phyloP scores from a whole-genome alignment of 805 yeast genomes.

The Hagleromyces aurorensis region DNA sequence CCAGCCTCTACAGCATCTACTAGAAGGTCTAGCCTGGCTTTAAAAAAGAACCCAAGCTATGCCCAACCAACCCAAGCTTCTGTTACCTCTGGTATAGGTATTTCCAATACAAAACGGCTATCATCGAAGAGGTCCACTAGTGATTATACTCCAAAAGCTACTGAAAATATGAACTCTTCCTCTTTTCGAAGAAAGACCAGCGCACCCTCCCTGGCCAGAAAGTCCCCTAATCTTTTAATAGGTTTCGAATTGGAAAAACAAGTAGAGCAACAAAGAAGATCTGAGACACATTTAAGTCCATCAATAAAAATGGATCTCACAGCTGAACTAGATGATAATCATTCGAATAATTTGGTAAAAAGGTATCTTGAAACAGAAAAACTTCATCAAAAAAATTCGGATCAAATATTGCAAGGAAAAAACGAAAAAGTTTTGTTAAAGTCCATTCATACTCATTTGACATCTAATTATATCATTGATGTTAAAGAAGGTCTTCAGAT shows the following conservation, averaged over 20 bases:
- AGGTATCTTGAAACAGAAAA: conserved; percentile 18
- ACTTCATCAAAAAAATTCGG: conserved; percentile 1
- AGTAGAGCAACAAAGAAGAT: neutral
- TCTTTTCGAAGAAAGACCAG: conserved; percentile 18
- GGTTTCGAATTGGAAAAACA: neutral
- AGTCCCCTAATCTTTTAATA: neutral
- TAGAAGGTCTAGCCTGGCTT: conserved; percentile 30
- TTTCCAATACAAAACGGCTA: conserved; percentile 6
- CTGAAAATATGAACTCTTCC: conserved; percentile 2
- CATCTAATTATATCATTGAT: conserved; percentile 4
- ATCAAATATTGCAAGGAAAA: conserved; percentile 1
- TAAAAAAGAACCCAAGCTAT: conserved; percentile 23
- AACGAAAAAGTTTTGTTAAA: too few relatives aligned
- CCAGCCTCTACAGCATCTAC: conserved; percentile 36
- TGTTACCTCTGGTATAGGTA: conserved; percentile 6
- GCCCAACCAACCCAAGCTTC: conserved; percentile 28
- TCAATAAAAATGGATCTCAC: conserved; percentile 25
- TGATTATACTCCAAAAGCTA: conserved; percentile 15
- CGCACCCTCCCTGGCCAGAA: conserved; percentile 13
- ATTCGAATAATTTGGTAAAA: conserved; percentile 21
- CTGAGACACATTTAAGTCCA: neutral
- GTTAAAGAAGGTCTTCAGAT: conserved; percentile 12
- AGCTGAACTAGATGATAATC: conserved; percentile 19
- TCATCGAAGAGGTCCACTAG: conserved; percentile 20
- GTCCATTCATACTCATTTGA: conserved; percentile 5